Evolutionary conservation across 768 basidiomycete species (phyloP), one percentile per base, ranked within the genome.

Genomic region (Boletales sp.): DNA sequence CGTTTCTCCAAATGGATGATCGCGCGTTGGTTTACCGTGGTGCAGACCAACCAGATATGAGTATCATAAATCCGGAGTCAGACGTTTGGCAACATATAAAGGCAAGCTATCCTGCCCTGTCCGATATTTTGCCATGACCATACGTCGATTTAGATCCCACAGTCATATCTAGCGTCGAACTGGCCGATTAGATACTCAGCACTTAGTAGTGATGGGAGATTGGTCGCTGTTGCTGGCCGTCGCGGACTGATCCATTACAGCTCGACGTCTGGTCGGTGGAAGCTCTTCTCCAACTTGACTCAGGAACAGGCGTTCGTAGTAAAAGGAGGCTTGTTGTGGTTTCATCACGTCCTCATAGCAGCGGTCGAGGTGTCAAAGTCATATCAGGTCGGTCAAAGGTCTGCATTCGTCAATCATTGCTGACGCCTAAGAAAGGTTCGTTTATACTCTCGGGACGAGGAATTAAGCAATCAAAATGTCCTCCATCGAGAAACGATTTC

Each of bases 51-150:
- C 94, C 95, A 6, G 94, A 97, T 64, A 87, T 97, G 86, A 95
- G 92, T 63, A 86, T 99, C 50, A 97, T 98, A 62, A 97, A 97
- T 63, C 94, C 94, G 14, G 94, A 95, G 65, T 91, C 91, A 4
- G 94, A 97, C 61, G 94, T 97, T 15, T 98, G 95, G 94, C 93
- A 98, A 59, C 88, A 90, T 69, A 87, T 97, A 67, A 95, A 94
- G 80, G 92, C 81, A 55, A 44, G 57, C 58, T 17, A 15, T 45
- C 12, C 39, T 41, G 44, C 24, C 15, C 57, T 46, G 50, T 47
- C 34, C 17, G 37, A 11, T 18, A 5, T 27, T 27, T 45, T 35
- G 27, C 14, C 15, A 21, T 11, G 9, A 12, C 43, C 18, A 19
- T 19, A 10, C 30, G 4, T 51, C 40, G n/a, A 42, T 54, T 58